A percentile compares a stretch with the other conserved stretches of the same genome.
Conservation (phyloP, 768 basidiomycete genomes). For the Rhizopogon roseolus region DNA sequence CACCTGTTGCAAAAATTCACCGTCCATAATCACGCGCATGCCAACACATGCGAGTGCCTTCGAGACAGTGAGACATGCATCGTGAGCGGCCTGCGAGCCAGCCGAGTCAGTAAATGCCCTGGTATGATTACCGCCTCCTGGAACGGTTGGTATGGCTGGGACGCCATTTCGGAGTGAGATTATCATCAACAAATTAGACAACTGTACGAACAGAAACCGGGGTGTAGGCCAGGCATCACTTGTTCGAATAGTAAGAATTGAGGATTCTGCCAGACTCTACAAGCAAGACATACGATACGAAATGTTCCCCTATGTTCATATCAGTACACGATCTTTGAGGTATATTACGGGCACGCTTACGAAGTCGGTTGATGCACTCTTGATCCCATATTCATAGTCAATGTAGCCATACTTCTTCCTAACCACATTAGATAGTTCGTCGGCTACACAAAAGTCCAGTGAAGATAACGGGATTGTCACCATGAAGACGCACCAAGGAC, state of each 20-base stretch:
- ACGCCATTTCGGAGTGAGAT: not conserved
- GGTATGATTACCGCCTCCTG: conserved; percentile 77
- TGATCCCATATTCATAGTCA: conserved; percentile 64
- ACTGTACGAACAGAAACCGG: conserved; percentile 44
- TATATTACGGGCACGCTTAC: conserved; percentile 35
- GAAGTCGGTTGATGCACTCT: conserved; percentile 76
- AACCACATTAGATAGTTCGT: conserved; percentile 59
- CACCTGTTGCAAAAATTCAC: conserved; percentile 55
- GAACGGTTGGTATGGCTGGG: conserved; percentile 69
- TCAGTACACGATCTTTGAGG: not conserved
- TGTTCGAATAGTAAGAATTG: conserved; percentile 1
- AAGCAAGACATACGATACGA: conserved; percentile 52
- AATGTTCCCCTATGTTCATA: conserved; percentile 40
- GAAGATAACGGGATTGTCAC: not conserved
- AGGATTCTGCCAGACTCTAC: not conserved
- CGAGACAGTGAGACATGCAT: conserved; percentile 60
- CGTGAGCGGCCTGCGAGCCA: conserved; percentile 54
- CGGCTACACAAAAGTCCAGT: conserved; percentile 34
- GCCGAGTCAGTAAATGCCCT: conserved; percentile 62
- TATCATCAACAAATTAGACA: not conserved
- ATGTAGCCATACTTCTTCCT: conserved; percentile 56
- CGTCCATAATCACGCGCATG: conserved; percentile 65
- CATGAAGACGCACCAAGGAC: conserved; percentile 42
- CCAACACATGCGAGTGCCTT: conserved; percentile 72
- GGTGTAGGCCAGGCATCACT: conserved; percentile 68